Conservation (phyloP, 495 filamentous ascomycete species). For the Usnea hakonensis region DNA sequence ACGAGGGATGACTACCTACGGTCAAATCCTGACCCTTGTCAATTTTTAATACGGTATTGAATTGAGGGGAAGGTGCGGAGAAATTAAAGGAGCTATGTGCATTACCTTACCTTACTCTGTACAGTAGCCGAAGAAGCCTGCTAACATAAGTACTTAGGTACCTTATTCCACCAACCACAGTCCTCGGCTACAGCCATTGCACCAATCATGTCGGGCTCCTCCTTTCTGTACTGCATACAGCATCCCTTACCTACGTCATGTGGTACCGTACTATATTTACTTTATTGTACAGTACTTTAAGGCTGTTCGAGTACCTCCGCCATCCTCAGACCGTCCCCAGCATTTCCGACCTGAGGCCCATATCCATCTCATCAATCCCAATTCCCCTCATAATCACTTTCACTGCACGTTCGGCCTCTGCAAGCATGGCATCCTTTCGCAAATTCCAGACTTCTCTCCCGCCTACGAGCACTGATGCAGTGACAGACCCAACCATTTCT, state of each 20-base stretch:
- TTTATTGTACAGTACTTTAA: background rate
- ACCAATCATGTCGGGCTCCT: too few species aligned
- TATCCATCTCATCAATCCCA: background rate
- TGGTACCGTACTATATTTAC: too few species aligned
- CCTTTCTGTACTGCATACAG: too few species aligned
- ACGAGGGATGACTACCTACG: too few species aligned
- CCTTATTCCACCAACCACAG: background rate
- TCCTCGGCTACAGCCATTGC: too few species aligned
- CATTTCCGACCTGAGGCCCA: background rate
- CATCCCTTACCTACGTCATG: too few species aligned
- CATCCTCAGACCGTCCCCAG: background rate
- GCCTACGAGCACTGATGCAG: conserved; percentile 17
- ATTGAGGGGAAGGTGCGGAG: too few species aligned
- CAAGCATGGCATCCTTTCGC: conserved; percentile 16
- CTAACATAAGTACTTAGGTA: too few species aligned
- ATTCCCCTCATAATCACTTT: background rate
- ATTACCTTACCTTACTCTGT: background rate
- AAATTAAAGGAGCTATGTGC: too few species aligned
- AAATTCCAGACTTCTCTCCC: conserved; percentile 11
- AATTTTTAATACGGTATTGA: too few species aligned
- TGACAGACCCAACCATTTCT: background rate
- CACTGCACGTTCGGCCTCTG: background rate
- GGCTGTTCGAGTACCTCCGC: background rate
- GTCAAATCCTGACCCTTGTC: too few species aligned
- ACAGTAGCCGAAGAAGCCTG: too few species aligned